Evolutionary conservation across 2,329 filamentous ascomycete genomes (phyloP), one percentile per base, ranked within the genome.

Genomic region (Claviceps digitariae): DNA sequence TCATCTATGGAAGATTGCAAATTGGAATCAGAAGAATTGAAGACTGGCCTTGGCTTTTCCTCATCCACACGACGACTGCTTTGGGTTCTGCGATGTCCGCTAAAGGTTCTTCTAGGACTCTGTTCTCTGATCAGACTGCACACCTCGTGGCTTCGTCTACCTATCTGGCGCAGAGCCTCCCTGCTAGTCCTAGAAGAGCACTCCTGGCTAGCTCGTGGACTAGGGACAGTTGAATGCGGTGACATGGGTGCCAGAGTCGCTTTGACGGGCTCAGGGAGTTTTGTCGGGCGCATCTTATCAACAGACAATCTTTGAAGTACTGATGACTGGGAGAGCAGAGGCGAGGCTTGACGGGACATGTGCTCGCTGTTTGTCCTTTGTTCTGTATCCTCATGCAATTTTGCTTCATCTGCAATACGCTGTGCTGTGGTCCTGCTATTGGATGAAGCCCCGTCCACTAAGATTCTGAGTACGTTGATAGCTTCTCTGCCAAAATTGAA

Each of bases 401-500:
- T 53, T 4, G 57, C 54, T n/a, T 58, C 56, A 23, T 55, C 52
- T 2, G 56, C 57, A 13, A 59, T 52, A 1, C 56, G 52, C 41
- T 63, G 62, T 4, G 57, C 63, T 10, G 57, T 56, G 0, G 62
- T 60, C 34, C 60, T 60, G 27, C 48, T 74, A 67, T 50, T 73
- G 67, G 52, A 62, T 2, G 79, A 72, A 25, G 81, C 78, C 57
- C 84, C 81, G 49, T 86, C 83, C 10, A 90, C 78, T 52, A 94
- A 72, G 44, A 81, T 79, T 57, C 81, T 86, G 51, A 98, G 74
- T 2, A 93, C 78, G 50, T 84, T 81, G 57, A 95, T 81, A 15
- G 89, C 91, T 61, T 95, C 87, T 61, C 86, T 83, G 7, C 90
- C 90, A 57, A 84, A 84, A 59, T 81, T 86, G 66, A 96, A 95